These are phyloP conservation scores for Paraconiothyrium sp. DNA, from an alignment of 2,329 filamentous ascomycete species.

Conservation along the genomic window DNA sequence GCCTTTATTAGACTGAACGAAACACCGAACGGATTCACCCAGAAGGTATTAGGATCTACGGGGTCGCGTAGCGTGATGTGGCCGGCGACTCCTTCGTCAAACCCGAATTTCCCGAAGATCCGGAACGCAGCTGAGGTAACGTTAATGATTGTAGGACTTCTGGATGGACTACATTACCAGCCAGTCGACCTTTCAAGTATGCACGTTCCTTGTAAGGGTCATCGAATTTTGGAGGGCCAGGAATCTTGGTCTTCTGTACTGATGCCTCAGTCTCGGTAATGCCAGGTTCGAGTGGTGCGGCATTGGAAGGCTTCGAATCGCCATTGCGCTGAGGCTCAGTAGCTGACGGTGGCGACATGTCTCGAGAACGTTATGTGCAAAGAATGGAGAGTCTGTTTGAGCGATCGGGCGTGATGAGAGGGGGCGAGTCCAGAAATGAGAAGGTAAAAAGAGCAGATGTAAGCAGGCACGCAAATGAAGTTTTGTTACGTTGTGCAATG, in stretches of 20 bases:
- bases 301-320: constrained; percentile 37
- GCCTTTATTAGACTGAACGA: constrained; percentile 70
- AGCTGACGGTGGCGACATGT: constrained; percentile 46
- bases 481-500: background rate
- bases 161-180: constrained; percentile 16
- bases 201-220: constrained; percentile 49
- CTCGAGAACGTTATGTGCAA: background rate
- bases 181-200: constrained; percentile 50
- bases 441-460: background rate
- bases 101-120: constrained; percentile 52
- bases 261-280: constrained; percentile 38
- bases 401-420: background rate
- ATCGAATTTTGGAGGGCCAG: constrained; percentile 47
- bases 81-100: constrained; percentile 63
- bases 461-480: background rate
- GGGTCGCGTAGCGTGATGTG: constrained; percentile 71
- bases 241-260: constrained; percentile 36
- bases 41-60: constrained; percentile 67
- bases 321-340: constrained; percentile 35
- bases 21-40: constrained; percentile 73
- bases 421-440: background rate
- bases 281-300: constrained; percentile 45
- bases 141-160: background rate
- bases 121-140: constrained; percentile 44
- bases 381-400: background rate